These are phyloP conservation scores for Chlorella ohadii DNA, from an alignment of 139 green algal species.

Conservation along the genomic window DNA sequence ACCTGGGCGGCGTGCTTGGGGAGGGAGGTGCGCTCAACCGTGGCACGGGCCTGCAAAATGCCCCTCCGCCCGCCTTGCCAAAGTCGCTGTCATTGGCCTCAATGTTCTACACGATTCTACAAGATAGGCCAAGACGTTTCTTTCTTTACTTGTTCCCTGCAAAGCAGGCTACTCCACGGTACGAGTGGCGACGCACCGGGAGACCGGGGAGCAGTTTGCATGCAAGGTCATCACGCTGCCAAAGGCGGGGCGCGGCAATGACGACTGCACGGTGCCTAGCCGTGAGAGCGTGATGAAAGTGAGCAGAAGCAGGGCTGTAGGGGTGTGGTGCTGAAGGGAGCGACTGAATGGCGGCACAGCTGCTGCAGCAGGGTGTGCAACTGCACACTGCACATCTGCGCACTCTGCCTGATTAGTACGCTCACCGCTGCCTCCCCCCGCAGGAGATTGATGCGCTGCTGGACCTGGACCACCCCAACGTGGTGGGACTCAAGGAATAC, in stretches of 20 bases:
- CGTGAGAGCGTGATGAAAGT: slow-evolving; percentile 42
- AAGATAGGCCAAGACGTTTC: too few relatives aligned
- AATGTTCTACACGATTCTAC: too few relatives aligned
- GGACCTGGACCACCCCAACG: slow-evolving; percentile 80
- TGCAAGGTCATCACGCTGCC: slow-evolving; percentile 89
- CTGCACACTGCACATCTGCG: not conserved
- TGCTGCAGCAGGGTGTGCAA: not conserved
- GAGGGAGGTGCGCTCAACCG: slow-evolving; percentile 62
- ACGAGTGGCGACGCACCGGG: slow-evolving; percentile 71
- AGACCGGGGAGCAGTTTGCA: slow-evolving; percentile 72
- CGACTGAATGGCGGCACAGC: too few relatives aligned
- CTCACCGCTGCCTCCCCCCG: slow-evolving; percentile 49
- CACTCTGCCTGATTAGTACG: not conserved
- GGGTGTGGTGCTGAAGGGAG: too few relatives aligned
- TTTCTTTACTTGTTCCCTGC: not conserved
- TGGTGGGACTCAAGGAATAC: slow-evolving; percentile 78
- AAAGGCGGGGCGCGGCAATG: slow-evolving; percentile 6
- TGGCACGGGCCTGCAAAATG: too few relatives aligned
- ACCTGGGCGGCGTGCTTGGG: slow-evolving; percentile 77
- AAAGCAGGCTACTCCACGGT: slow-evolving; percentile 82
- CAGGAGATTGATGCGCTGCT: slow-evolving; percentile 93
- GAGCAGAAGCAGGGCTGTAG: too few relatives aligned
- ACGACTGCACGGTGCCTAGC: too few relatives aligned
- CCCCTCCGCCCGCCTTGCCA: too few relatives aligned
- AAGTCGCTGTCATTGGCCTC: too few relatives aligned